Base-by-base conservation (phyloP, 257 asterid genomes). In the Capsicum baccatum region DNA sequence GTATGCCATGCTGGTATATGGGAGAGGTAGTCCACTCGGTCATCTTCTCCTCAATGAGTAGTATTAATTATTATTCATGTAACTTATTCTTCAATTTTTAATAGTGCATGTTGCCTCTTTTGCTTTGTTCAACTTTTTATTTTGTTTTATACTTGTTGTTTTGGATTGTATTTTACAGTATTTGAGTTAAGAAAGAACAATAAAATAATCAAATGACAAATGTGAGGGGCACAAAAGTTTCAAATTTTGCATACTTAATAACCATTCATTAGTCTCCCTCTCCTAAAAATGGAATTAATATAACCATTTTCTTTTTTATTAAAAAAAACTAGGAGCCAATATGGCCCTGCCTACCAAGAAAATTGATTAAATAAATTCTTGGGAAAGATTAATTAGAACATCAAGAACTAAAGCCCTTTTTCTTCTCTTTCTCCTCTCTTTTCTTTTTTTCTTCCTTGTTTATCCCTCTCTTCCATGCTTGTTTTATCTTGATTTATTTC, bases 361-460 rank as follows among this genome's bases (percentile, higher is more conserved):
- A 48, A 26, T 52, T 76, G 48, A 13, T 76, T 52, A 76, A 74
- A 19, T 19, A 74, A 74, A 48, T 74, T 48, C 60, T 73, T 48
- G 60, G 48, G 80, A 48, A 11, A 1, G 6, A 15, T 74, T 64
- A 33, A 33, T 35, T 26, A 5, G 71, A 63, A 6, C n/a, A 73
- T 73, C 13, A 73, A 73, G 80, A 76, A 76, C 63, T 76, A 52
- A 74, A 52, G 81, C 15, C 81, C 26, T 76, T 52, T 68, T 3
- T 5, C 63, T 54, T 37, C 26, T 76, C 59, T 3, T 56, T 48
- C 26, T 13, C 17, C 12, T 52, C 63, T 74, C 12, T 21, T 14
- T 71, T 39, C 42, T 39, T 39, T 47, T 48, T 17, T 71, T n/a
- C 33, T 13, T 12, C 7, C 19, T 57, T 14, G 21, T 57, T 15